These are phyloP conservation scores for Tephrocybe sp. DNA, from an alignment of 768 basidiomycete genomes.

Conservation along the genomic window DNA sequence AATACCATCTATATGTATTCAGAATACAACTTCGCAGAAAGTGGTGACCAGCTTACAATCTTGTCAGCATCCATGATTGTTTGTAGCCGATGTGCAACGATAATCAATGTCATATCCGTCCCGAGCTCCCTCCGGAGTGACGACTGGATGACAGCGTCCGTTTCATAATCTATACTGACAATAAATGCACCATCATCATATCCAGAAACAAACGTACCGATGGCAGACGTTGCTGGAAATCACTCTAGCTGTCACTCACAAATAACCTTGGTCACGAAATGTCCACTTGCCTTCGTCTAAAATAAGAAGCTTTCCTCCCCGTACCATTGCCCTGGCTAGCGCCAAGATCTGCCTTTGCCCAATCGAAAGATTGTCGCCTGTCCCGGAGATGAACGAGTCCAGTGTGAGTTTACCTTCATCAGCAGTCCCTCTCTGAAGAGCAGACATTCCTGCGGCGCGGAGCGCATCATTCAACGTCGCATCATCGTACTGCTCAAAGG, in stretches of 20 bases:
- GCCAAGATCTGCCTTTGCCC: constrained; percentile 76
- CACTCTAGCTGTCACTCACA: not conserved
- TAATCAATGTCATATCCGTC: constrained; percentile 56
- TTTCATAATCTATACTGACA: constrained; percentile 43
- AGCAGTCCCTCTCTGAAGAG: constrained; percentile 32
- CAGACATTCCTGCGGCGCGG: constrained; percentile 35
- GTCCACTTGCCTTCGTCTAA: constrained; percentile 54
- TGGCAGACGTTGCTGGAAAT: constrained; percentile 40
- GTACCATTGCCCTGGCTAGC: constrained; percentile 58
- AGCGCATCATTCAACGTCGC: constrained; percentile 33
- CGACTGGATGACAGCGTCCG: constrained; percentile 65
- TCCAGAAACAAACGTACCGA: constrained; percentile 33
- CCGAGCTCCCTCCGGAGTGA: constrained; percentile 56
- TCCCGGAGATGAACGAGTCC: constrained; percentile 42
- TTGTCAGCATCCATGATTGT: constrained; percentile 68
- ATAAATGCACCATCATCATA: not conserved
- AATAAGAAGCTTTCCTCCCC: constrained; percentile 57
- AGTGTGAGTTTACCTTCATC: constrained; percentile 46
- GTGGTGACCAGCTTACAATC: constrained; percentile 29
- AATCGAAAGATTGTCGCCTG: constrained; percentile 70
- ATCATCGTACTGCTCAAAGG: constrained; percentile 56
- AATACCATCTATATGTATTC: constrained; percentile 7
- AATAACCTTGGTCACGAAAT: constrained; percentile 12
- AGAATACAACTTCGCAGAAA: not conserved
- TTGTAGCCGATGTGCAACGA: constrained; percentile 67